Base-by-base conservation (phyloP, 306 rosid species). In the Gastrolobium bilobum region DNA sequence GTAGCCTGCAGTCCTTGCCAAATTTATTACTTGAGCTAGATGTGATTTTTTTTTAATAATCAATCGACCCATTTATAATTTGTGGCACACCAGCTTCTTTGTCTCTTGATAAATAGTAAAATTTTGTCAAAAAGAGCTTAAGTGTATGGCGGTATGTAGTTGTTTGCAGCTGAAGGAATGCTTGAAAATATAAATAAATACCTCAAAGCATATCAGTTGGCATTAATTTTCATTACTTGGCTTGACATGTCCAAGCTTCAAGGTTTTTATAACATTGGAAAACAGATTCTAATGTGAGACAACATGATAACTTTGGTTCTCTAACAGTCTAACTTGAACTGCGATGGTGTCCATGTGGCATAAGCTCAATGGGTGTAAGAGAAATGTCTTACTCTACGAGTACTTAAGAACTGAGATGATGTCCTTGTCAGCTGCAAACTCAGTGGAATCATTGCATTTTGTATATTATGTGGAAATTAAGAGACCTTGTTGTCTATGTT, bases 61-160 rank as follows among this genome's bases (percentile, higher is more conserved):
- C 71, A 48, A 8, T 75, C 54, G 29, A 47, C 54, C 43, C 38
- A 35, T 47, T 35, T 31, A 58, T 13, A 72, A 57, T 42, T 14
- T 44, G 54, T n/a, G 7, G 43, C 54, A 29, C 1, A 15, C 50
- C 51, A 37, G 38, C 42, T 71, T 71, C 26, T 26, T 52, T 39
- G 26, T 54, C 8, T 14, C 38, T n/a, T 50, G 37, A 4, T 71
- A 53, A 15, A 39, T 68, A 47, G 60, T 31, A 47, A 68, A 31
- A 34, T 31, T 47, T 30, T 72, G 37, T 10, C 38, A 40, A 67
- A 67, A 20, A 39, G 13, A 58, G 61, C 54, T 56, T 69, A 0
- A 51, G 39, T 33, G 3, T n/a, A 71, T 52, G 63, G 37, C 4
- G 7, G 50, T 13, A 71, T 15, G 37, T 40, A 20, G 52, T 37